Conservation (phyloP, 1,284 basidiomycete species). For the Cutaneotrichosporon sp. region DNA sequence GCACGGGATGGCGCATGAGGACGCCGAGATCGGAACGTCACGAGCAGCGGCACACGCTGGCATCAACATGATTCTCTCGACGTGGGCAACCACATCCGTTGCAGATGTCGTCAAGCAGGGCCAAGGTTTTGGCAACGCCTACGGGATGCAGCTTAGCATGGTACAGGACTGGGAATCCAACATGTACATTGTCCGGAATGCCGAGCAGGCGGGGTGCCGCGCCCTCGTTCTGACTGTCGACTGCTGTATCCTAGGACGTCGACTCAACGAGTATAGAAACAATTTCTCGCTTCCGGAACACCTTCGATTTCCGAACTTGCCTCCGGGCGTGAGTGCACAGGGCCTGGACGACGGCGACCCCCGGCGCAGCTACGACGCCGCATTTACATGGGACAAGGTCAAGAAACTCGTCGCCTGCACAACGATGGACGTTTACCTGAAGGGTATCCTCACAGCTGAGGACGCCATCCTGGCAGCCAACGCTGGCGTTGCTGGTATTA, state of each 20-base stretch:
- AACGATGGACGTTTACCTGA: conserved; percentile 17
- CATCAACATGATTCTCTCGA: conserved; percentile 29
- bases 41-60: conserved; percentile 25
- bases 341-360: conserved; percentile 12
- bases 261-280: conserved; percentile 24
- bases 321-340: conserved; percentile 12
- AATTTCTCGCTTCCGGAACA: conserved; percentile 14
- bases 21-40: conserved; percentile 29
- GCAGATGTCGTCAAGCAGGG: conserved; percentile 27
- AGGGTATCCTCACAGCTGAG: conserved; percentile 26
- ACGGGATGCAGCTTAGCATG: conserved; percentile 28
- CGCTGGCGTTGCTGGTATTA: conserved; percentile 27
- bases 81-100: conserved; percentile 24
- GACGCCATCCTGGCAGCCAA: conserved; percentile 33
- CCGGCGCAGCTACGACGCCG: conserved; percentile 11
- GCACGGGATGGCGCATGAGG: conserved; percentile 31
- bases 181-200: conserved; percentile 20
- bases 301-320: conserved; percentile 17
- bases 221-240: conserved; percentile 30
- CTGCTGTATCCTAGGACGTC: conserved; percentile 24
- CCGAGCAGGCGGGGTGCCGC: conserved; percentile 24
- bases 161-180: conserved; percentile 22
- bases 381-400: conserved; percentile 18
- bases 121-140: conserved; percentile 17
- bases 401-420: conserved; percentile 5